Evolutionary conservation across 2,329 filamentous ascomycete species (phyloP).

Genomic region (Lizonia empirigonia): DNA sequence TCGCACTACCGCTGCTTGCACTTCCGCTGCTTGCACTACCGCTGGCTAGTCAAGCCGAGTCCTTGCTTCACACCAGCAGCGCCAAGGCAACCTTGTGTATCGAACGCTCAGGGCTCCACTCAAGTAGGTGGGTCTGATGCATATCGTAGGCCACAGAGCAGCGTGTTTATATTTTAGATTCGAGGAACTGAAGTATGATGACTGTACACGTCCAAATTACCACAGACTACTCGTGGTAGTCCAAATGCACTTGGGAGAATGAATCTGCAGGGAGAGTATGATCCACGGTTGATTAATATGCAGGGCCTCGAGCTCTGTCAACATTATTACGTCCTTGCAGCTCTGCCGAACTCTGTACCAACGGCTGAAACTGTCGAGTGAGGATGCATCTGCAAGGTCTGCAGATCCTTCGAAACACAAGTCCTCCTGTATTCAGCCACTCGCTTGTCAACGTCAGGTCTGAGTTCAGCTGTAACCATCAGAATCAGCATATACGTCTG

Average conservation of each 20-base stretch:
- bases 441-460: background rate
- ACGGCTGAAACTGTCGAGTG: constrained; percentile 6
- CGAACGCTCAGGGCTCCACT: constrained; percentile 10
- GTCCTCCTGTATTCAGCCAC: background rate
- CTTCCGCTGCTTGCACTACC: background rate
- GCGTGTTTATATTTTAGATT: too few species aligned
- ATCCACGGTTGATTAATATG: too few species aligned
- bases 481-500: background rate
- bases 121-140: background rate
- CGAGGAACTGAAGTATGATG: too few species aligned
- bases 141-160: background rate
- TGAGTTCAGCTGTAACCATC: background rate
- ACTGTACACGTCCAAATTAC: too few species aligned
- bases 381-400: constrained; percentile 11
- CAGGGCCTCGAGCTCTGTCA: too few species aligned
- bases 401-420: constrained; percentile 5
- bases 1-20: too few species aligned
- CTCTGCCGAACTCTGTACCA: background rate
- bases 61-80: constrained; percentile 11
- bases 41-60: background rate
- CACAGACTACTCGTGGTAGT: too few species aligned
- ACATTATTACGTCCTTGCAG: background rate
- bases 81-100: constrained; percentile 4
- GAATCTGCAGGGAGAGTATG: too few species aligned
- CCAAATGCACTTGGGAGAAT: too few species aligned